Evolutionary conservation across 2,329 filamentous ascomycete species (phyloP).

Genomic region (Neospermospora avenae): DNA sequence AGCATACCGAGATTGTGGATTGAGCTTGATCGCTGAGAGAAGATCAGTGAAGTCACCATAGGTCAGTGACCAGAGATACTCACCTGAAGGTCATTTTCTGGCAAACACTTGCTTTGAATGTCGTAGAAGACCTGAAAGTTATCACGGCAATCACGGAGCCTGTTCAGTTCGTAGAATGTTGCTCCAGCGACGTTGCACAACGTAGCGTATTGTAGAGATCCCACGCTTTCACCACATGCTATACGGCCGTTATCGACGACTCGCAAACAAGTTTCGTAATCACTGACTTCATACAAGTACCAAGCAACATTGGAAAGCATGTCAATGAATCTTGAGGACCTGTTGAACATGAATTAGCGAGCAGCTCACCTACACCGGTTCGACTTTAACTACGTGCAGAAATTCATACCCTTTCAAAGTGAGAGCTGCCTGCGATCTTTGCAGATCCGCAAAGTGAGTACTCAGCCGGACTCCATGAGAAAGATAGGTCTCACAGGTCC

Average conservation of each 20-base stretch:
- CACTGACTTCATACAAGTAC: conserved; percentile 21
- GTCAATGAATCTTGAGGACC: background rate
- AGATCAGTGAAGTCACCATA: no score
- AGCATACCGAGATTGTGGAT: conserved; percentile 26
- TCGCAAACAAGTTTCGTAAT: conserved; percentile 15
- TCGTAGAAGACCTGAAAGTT: no score
- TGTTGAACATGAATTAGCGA: background rate
- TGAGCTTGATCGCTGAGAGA: background rate
- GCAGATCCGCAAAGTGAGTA: conserved; percentile 5
- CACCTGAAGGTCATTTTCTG: no score
- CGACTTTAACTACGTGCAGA: no score
- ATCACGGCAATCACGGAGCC: conserved; percentile 18
- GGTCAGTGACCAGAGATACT: no score
- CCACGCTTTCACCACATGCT: conserved; percentile 18
- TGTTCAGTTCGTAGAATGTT: conserved; percentile 21
- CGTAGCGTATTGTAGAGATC: conserved; percentile 15
- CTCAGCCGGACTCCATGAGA: conserved; percentile 20
- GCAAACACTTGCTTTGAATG: no score
- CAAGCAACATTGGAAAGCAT: background rate
- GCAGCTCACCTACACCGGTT: no score
- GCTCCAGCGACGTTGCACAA: conserved; percentile 13
- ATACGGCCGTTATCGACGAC: conserved; percentile 12
- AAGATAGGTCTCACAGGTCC: conserved; percentile 17
- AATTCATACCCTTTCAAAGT: background rate
- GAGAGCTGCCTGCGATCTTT: background rate